Evolutionary conservation across 768 basidiomycete species (phyloP).

Genomic region (Collybia nuda): DNA sequence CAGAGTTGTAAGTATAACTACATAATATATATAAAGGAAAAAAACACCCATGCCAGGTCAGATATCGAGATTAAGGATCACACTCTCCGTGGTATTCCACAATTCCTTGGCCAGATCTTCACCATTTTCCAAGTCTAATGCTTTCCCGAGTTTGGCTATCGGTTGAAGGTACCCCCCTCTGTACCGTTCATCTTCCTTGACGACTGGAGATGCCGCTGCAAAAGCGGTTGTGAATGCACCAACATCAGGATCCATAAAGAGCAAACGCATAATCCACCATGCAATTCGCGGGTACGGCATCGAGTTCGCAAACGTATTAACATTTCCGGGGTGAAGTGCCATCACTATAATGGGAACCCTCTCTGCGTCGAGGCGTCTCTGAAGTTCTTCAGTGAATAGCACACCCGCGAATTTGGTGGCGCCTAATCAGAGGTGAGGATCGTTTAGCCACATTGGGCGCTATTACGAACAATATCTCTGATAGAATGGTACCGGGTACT

Average conservation of each 20-base stretch:
- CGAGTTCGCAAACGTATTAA: constrained; percentile 27
- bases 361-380: constrained; percentile 39
- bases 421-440: constrained; percentile 25
- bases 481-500: neutral
- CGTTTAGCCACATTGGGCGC: constrained; percentile 25
- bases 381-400: constrained; percentile 50
- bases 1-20: no score
- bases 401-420: constrained; percentile 51
- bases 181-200: constrained; percentile 18
- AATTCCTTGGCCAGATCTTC: constrained; percentile 8
- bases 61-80: constrained; percentile 6
- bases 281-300: constrained; percentile 16
- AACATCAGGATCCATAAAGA: constrained; percentile 15
- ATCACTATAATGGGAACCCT: constrained; percentile 35
- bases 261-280: constrained; percentile 14
- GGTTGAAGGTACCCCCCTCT: constrained; percentile 21
- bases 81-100: constrained; percentile 10
- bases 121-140: neutral
- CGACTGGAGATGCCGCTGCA: constrained; percentile 24
- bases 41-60: neutral
- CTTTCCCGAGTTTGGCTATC: constrained; percentile 5
- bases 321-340: constrained; percentile 30
- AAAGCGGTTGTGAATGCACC: constrained; percentile 27
- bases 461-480: constrained; percentile 16
- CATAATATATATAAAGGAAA: no score